Base-by-base conservation (phyloP, 2,329 filamentous ascomycete species). In the Didymella lethalis region DNA sequence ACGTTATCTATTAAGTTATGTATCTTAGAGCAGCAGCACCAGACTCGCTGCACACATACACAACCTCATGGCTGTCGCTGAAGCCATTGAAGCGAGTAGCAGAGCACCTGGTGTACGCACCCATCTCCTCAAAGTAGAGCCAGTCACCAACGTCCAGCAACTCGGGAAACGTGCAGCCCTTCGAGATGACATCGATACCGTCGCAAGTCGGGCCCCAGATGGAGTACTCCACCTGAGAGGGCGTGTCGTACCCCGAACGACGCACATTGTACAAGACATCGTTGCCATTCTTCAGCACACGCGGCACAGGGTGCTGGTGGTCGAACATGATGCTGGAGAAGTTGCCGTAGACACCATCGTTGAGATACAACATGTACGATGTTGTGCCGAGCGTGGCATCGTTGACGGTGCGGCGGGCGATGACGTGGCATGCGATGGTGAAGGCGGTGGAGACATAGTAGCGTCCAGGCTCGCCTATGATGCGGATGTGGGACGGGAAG, bases 261-360 rank as follows among this genome's bases (percentile, higher is more conserved):
- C 67, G 68, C 10, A 66, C 47, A 12, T 77, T 80, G 75, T 88
- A 89, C 72, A 87, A 74, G 63, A 85, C 84, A 60, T 82, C 80
- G 63, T 84, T 78, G 61, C 84, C 82, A 20, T 84, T 82, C 66
- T 88, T 89, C 54, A 99, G 83, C 58, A 98, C 86, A 79, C 90
- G 91, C 55, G 94, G 92, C 45, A 90, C 80, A 0, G 95, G 95
- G 71, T 96, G 86, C 84, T 99, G 95, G 79, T 98, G 95, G 75
- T 98, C 95, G 77, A 97, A 99, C 83, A 98, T 97, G 84, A 98
- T 98, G 86, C 93, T 96, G 66, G 92, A 96, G 76, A 99, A 98
- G 82, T 98, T 98, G 72, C 95, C 95, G 74, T 99, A 99, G 53
- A 98, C 90, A 28, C 95, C 95, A 69, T 99, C 95, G 76, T 99